Percentiles rank a stretch among this genome's conserved stretches.
These are phyloP conservation scores for Mallotus nudiflorus DNA, from an alignment of 345 rosid genomes.

Conservation along the genomic window DNA sequence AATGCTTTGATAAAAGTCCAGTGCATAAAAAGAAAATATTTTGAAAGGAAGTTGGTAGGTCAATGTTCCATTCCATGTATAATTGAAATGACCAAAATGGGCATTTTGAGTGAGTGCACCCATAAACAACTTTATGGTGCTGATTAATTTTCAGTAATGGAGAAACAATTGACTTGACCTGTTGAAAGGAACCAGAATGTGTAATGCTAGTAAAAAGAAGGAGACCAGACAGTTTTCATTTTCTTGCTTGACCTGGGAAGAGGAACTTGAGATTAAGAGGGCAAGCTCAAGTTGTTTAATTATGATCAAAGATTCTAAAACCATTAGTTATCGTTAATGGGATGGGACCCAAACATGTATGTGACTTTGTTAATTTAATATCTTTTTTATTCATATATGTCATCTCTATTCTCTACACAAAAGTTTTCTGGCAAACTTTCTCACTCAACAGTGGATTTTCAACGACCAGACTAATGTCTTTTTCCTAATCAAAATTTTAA, in stretches of 20 bases:
- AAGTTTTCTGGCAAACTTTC: neutral
- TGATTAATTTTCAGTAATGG: too few relatives aligned
- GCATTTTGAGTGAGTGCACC: too few relatives aligned
- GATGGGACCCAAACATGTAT: conserved; percentile 1
- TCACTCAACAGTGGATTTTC: conserved; percentile 4
- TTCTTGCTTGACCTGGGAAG: too few relatives aligned
- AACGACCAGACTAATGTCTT: neutral
- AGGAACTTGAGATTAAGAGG: too few relatives aligned
- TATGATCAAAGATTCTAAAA: too few relatives aligned
- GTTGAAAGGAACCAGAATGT: too few relatives aligned
- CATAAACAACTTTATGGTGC: too few relatives aligned
- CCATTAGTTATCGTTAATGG: neutral
- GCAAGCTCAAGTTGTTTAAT: too few relatives aligned
- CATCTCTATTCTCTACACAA: neutral
- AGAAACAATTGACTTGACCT: too few relatives aligned
- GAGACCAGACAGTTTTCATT: too few relatives aligned
- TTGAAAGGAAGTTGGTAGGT: neutral
- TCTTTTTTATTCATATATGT: conserved; percentile 2
- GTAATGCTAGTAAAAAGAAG: too few relatives aligned
- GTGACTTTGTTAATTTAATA: neutral
- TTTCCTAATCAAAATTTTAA: neutral
- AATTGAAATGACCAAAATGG: neutral
- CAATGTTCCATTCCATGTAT: too few relatives aligned
- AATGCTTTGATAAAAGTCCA: neutral
- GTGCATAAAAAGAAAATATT: neutral